Conservation (phyloP, 352 stramenopile species). For the Saprolegnia parasitica region DNA sequence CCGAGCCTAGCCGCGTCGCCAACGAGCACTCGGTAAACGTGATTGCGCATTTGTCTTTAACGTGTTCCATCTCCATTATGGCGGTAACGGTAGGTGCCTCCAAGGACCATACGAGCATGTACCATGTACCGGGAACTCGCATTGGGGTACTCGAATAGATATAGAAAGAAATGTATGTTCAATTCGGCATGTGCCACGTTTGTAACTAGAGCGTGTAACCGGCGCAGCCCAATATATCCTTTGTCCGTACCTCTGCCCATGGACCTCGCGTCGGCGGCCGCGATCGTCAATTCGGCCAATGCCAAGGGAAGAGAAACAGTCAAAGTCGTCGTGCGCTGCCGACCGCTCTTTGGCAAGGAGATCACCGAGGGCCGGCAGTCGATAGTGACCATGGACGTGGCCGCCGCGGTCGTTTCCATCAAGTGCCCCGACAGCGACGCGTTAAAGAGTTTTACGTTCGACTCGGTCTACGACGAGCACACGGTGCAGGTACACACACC, state of each 20-base stretch:
- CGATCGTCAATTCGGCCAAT: slow-evolving; percentile 26
- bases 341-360: slow-evolving; percentile 82
- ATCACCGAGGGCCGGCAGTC: slow-evolving; percentile 70
- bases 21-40: too few species aligned
- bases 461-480: slow-evolving; percentile 86
- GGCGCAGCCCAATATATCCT: too few species aligned
- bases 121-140: too few species aligned
- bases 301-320: slow-evolving; percentile 77
- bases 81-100: too few species aligned
- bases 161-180: too few species aligned
- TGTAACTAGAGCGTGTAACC: too few species aligned
- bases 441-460: slow-evolving; percentile 86
- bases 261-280: slow-evolving; percentile 25
- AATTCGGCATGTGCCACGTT: too few species aligned
- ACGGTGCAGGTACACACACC: slow-evolving; percentile 41
- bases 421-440: slow-evolving; percentile 68
- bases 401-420: slow-evolving; percentile 64
- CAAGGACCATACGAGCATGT: too few species aligned
- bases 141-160: too few species aligned
- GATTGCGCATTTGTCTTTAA: too few species aligned
- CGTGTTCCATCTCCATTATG: too few species aligned
- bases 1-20: too few species aligned
- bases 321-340: slow-evolving; percentile 86
- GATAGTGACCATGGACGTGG: slow-evolving; percentile 74
- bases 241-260: slow-evolving; percentile 4